Evolutionary conservation across 306 rosid genomes (phyloP).

Genomic region (Canavalia ensiformis): DNA sequence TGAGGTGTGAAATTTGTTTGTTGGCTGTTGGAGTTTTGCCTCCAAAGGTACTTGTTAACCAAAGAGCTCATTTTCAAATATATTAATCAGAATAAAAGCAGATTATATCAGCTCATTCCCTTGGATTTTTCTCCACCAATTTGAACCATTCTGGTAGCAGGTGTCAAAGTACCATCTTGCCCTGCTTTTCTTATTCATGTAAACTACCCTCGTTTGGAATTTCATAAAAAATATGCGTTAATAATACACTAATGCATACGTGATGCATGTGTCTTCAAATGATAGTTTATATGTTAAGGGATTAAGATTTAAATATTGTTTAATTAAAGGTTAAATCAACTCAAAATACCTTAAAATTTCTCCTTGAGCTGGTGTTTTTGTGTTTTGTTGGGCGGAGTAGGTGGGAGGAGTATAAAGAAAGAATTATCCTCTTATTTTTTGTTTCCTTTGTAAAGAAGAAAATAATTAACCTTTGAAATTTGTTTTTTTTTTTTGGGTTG

Average conservation of each 20-base stretch:
- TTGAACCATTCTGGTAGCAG: conserved; percentile 48
- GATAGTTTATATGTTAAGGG: background rate
- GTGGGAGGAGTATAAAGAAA: conserved; percentile 20
- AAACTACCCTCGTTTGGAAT: conserved; percentile 30
- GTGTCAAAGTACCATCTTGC: conserved; percentile 51
- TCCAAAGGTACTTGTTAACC: conserved; percentile 52
- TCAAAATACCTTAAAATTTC: background rate
- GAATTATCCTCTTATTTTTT: conserved; percentile 18
- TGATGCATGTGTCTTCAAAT: background rate
- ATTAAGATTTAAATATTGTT: background rate
- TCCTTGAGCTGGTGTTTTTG: background rate
- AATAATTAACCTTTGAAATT: background rate
- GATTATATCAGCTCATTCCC: conserved; percentile 53
- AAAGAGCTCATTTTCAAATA: conserved; percentile 45
- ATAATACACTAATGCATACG: background rate
- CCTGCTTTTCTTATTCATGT: conserved; percentile 38
- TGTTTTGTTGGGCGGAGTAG: conserved; percentile 17
- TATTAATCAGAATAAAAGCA: conserved; percentile 51
- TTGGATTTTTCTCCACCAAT: conserved; percentile 69
- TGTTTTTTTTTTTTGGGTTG: background rate
- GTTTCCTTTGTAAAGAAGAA: conserved; percentile 20
- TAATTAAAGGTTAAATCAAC: background rate
- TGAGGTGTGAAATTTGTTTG: conserved; percentile 86
- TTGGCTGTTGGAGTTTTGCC: conserved; percentile 70
- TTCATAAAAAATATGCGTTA: background rate